phyloP scores from a whole-genome alignment of 75 land plant genomes.

The Pinus tabuliformis region DNA sequence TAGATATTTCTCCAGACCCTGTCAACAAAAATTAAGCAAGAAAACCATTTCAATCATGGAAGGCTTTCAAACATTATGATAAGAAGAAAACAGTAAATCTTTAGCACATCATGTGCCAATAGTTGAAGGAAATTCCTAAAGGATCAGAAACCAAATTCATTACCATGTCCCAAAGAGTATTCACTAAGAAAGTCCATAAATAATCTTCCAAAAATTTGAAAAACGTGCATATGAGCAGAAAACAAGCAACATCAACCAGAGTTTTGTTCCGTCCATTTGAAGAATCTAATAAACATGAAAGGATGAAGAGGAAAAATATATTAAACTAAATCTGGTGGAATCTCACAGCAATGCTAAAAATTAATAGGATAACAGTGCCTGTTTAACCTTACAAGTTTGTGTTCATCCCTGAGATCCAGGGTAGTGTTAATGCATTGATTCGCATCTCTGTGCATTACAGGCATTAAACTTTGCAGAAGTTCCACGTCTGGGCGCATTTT shows the following conservation, averaged over 20 bases:
- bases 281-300: not conserved
- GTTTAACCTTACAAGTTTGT: not conserved
- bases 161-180: not conserved
- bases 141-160: not conserved
- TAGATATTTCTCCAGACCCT: constrained; percentile 98
- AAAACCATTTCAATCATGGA: not conserved
- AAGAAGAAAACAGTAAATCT: not conserved
- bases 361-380: not conserved
- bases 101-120: too few species aligned
- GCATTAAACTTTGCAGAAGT: too few species aligned
- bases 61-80: not conserved
- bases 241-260: not conserved
- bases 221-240: not conserved
- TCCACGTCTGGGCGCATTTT: too few species aligned
- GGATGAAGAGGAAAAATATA: not conserved
- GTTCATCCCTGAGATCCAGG: not conserved
- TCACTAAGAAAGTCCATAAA: not conserved
- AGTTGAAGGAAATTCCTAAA: too few species aligned
- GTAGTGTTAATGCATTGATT: too few species aligned
- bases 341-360: not conserved
- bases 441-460: too few species aligned
- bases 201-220: not conserved
- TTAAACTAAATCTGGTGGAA: too few species aligned
- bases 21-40: constrained; percentile 13
- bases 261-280: not conserved